These are phyloP conservation scores for Talaromyces proteolyticus DNA, from an alignment of 495 filamentous ascomycete species.

Conservation along the genomic window DNA sequence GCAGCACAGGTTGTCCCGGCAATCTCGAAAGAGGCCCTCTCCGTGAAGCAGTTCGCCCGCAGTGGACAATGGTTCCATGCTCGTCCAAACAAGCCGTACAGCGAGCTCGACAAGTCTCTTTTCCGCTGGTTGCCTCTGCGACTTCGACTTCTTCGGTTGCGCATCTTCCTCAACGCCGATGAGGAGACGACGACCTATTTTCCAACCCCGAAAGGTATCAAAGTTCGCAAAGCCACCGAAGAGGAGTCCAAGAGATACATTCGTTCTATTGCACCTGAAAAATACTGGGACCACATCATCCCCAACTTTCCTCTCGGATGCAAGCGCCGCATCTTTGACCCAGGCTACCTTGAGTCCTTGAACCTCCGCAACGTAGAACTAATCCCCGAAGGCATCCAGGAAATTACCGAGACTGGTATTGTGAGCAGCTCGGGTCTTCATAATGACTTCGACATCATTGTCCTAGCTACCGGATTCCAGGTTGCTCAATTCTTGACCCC, in stretches of 20 bases:
- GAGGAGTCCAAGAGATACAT: conserved; percentile 33
- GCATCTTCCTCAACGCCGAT: conserved; percentile 26
- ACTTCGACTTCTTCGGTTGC: conserved; percentile 17
- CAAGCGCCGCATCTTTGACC: conserved; percentile 50
- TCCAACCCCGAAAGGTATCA: conserved; percentile 8
- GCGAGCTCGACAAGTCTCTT: conserved; percentile 23
- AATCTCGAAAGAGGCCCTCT: conserved; percentile 32
- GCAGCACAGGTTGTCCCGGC: conserved; percentile 28
- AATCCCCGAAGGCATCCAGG: conserved; percentile 12
- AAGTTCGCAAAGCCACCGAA: conserved; percentile 13
- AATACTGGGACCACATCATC: conserved; percentile 51
- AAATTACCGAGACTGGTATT: conserved; percentile 40
- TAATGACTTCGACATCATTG: conserved; percentile 42
- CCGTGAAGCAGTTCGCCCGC: conserved; percentile 48
- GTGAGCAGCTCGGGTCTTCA: conserved; percentile 31
- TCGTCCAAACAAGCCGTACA: conserved; percentile 23
- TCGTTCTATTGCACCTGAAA: conserved; percentile 36
- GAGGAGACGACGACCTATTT: conserved; percentile 12
- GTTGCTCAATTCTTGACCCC: conserved; percentile 28
- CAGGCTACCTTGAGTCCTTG: conserved; percentile 42
- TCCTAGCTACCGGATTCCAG: conserved; percentile 46
- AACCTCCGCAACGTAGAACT: conserved; percentile 43
- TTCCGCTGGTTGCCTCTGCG: conserved; percentile 32
- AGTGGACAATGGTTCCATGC: conserved; percentile 49
- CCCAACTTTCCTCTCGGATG: conserved; percentile 53